Evolutionary conservation across 352 stramenopile species (phyloP), one percentile per base, ranked within the genome.

Genomic region (Blastocystis sp.): DNA sequence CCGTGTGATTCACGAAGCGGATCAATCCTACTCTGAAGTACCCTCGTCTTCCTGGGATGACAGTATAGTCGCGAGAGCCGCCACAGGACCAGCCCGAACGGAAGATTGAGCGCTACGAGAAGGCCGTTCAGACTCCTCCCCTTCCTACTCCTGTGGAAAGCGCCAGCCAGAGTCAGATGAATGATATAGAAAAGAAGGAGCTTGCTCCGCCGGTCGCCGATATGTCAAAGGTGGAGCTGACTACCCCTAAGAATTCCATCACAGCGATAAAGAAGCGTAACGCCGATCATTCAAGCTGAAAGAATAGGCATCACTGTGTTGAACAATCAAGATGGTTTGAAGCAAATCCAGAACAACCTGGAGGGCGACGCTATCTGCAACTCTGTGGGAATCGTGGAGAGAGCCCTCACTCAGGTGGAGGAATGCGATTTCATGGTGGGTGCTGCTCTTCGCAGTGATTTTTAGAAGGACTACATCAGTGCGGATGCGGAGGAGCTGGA

Each of bases 211-310:
- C 28, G 28, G 28, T 34, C 28, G 28, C 28, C 28, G 28, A 34
- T 34, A 34, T 34, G 28, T 34, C 28, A 34, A 34, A 34, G 28
- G 28, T 34, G 28, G 28, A 34, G 28, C 28, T 34, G 28, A 34
- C 4, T 2, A 6, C n/a, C 69, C 54, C 74, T 17, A 84, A 84
- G 66, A 71, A 71, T 42, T 69, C 74, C 10, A 84, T 84, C 11
- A 84, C 74, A 62, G 74, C 74, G 3, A 84, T 84, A 24, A 84
- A 84, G 34, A 84, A 84, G 57, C 65, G 74, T 84, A 45, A 21
- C 10, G 38, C 2, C 24, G 10, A 28, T 45, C 19, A 19, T 40
- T 1, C 4, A n/a, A 11, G 38, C 10, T 84, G 6, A 17, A 7
- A 62, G 6, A 1, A n/a, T 84, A 84, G 74, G 66, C 48, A 84